Base-by-base conservation (phyloP, 148 eudicot species). In the Heliosperma pusillum region DNA sequence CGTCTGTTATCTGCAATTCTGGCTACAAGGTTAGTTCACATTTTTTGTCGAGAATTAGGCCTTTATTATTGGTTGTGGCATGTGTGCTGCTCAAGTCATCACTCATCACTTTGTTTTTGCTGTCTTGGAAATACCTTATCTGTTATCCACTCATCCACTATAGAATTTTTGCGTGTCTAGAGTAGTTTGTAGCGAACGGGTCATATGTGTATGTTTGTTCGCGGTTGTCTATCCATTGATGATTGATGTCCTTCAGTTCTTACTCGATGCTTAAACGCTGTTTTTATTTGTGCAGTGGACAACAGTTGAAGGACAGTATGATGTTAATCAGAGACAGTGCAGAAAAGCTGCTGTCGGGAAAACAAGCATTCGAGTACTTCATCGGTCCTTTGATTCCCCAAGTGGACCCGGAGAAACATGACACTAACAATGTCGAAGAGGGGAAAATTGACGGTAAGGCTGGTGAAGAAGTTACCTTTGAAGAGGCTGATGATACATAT, bases 11-110 rank as follows among this genome's bases (percentile, higher is more conserved):
- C 83, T 29, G 78, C 80, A 25, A 40, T 77, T 44, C 30, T 81
- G 19, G 55, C 64, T 61, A 66, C 80, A 76, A 81, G 83, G 83
- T 81, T 65, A 60, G 80, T 81, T 62, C n/a, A 21, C 24, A 59
- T 22, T 21, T 0, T 26, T 61, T 26, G 16, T 24, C 33, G 66
- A 9, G 26, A 59, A 9, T 59, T 59, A 22, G 26, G 15, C 55
- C 55, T 33, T 33, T 33, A 33, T 4, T 33, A 33, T 33, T 33
- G 36, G 36, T 33, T 33, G 5, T 33, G 36, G 36, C 36, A 33
- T 33, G 3, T 33, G 36, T 0, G 36, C 36, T 33, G 36, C 36
- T 33, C 36, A 33, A 3, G 36, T 33, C 2, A 33, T 33, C n/a
- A n/a, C n/a, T n/a, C n/a, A n/a, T n/a, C 36, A 6, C 36, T 33